Base-by-base conservation (phyloP, 2,329 filamentous ascomycete genomes). In the Pyrenophora graminea region DNA sequence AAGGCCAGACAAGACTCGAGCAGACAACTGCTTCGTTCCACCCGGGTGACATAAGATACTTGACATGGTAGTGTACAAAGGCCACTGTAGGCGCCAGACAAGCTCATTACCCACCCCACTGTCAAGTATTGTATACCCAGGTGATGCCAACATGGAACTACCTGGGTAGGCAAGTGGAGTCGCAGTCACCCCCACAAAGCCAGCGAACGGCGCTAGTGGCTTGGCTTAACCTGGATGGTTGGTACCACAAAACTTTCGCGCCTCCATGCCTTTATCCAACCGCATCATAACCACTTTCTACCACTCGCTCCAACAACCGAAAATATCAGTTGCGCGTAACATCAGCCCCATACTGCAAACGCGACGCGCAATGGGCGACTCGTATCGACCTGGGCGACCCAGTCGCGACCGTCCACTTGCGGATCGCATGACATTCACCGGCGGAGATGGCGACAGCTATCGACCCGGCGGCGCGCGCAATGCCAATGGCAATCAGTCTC, bases 391-490 rank as follows among this genome's bases (percentile, higher is more conserved):
- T 19, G 45, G 50, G 39, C 64, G 64, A 43, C 65, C 61, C 17
- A 51, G 51, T 42, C 64, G 58, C 57, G 57, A 58, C 39, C 56
- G 56, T 53, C 52, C 59, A 34, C 61, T 68, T 23, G 53, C 55
- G 47, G 60, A 65, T 48, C 66, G 68, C 56, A 63, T 70, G 52
- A 67, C 67, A 3, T 71, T 70, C 39, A 61, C 48, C 31, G 65
- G 64, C 32, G 56, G 58, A 30, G 63, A 64, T 31, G 39, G 45
- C 23, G 64, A 69, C 44, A 66, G 51, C 39, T 70, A 72, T 53
- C 57, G 67, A 21, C 64, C 63, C 30, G 61, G 56, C 27, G 56
- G 52, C 21, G 44, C 39, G 25, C 49, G 54, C 13, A 54, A 53
- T 50, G 56, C 40, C 42, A 56, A 53, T 50, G 56, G 42, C 42